Evolutionary conservation across 306 rosid species (phyloP), one percentile per base, ranked within the genome.

Genomic region (Luffa aegyptiaca): DNA sequence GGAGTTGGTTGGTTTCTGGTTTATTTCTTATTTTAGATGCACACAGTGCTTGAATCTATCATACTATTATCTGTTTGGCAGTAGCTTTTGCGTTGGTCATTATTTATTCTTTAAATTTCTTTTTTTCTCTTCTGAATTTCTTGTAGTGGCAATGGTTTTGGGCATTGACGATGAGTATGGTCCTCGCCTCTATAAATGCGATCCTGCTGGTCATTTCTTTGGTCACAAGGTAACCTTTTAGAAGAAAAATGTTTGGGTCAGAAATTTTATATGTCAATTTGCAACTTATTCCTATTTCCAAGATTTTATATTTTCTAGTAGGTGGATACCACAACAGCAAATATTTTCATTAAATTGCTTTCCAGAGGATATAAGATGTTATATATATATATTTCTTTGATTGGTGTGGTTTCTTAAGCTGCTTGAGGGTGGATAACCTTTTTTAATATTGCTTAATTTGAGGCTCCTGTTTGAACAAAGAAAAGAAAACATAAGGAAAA

Each of bases 171-270:
- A 93, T 14, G 99, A 96, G 85, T 71, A 41, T 33, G 99, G 99
- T 55, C 91, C 99, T 79, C 94, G 82, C 53, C 96, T 96, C 71
- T 96, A 82, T 80, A 96, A 96, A 85, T 96, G 99, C 79, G 99
- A 96, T 71, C 99, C 99, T 36, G 99, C 99, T 56, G 99, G 99
- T 76, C 99, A 96, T 85, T 93, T 90, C 89, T 96, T 93, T 80
- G 99, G 99, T 82, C 99, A 96, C 88, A 96, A 96, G 99, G 99
- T 93, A 2, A 26, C 45, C 78, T 51, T 51, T 20, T 42, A 44
- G 14, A 17, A 74, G 31, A 33, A 16, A 17, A 74, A 49, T 39
- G 8, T 2, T 52, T 51, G 48, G 57, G 33, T 35, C 48, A 8
- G 33, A 36, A n/a, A 65, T 65, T 37, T 37, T 36, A 35, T 7